phyloP scores from a whole-genome alignment of 495 filamentous ascomycete species.

The Penicillium bialowiezense region DNA sequence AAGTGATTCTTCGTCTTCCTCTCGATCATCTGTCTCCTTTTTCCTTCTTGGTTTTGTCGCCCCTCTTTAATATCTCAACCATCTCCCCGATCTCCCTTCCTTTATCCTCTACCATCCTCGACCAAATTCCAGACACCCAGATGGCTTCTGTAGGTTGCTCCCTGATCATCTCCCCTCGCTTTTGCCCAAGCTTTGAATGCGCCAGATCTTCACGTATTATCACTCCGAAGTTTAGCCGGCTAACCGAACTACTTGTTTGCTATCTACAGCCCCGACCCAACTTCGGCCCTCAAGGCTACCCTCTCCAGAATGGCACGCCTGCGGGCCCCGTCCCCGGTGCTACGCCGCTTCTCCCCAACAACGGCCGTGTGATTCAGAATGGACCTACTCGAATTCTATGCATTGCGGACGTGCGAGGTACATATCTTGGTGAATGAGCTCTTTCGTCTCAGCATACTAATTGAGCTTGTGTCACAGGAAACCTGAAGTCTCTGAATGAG shows the following conservation, averaged over 20 bases:
- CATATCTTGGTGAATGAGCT: constrained; percentile 7
- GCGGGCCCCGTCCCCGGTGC: constrained; percentile 50
- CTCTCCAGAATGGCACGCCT: constrained; percentile 46
- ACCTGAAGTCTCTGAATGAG: constrained; percentile 92
- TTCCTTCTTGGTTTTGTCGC: constrained; percentile 15
- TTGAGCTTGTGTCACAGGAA: constrained; percentile 57
- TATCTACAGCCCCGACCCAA: constrained; percentile 42
- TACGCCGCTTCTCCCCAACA: constrained; percentile 60
- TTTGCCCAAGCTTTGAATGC: constrained; percentile 10
- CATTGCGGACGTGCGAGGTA: constrained; percentile 97
- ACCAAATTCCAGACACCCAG: constrained; percentile 12
- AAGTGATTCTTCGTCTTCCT: constrained; percentile 23
- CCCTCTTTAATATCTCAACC: neutral
- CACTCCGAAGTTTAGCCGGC: neutral
- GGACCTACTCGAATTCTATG: constrained; percentile 85
- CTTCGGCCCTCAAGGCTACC: constrained; percentile 49
- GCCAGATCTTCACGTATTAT: neutral
- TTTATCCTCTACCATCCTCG: constrained; percentile 7
- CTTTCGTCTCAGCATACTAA: constrained; percentile 7
- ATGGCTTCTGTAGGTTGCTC: constrained; percentile 56
- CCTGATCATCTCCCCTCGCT: constrained; percentile 17
- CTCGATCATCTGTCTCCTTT: constrained; percentile 20
- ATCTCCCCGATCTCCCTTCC: constrained; percentile 5
- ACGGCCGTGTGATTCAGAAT: constrained; percentile 75
- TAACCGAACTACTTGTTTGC: constrained; percentile 2